These are phyloP conservation scores for Endoconidiophora laricicola DNA, from an alignment of 2,329 filamentous ascomycete genomes.

Conservation along the genomic window DNA sequence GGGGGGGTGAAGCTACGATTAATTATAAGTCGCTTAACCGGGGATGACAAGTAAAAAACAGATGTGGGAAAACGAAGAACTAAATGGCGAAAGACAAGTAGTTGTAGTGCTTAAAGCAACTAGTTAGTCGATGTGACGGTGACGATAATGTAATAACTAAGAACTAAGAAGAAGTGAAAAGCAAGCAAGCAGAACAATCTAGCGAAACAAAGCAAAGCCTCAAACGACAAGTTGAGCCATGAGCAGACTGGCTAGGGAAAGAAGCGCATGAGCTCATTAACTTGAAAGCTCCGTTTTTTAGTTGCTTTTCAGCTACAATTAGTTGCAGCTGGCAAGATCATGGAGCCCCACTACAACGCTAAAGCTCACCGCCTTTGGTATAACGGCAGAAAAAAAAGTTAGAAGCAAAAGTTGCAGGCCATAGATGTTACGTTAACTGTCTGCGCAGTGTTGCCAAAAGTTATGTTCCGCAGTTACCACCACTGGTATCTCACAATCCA, in stretches of 20 bases:
- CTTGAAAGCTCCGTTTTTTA: no score
- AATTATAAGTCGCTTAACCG: no score
- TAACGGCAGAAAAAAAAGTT: constrained; percentile 10
- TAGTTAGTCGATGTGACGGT: no score
- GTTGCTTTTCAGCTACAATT: no score
- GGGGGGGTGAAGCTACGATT: no score
- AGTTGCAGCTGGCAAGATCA: not conserved
- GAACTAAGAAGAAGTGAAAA: not conserved
- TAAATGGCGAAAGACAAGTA: no score
- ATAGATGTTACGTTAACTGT: not conserved
- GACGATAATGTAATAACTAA: no score
- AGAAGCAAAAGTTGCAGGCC: constrained; percentile 1
- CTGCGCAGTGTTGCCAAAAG: not conserved
- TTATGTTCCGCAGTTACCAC: not conserved
- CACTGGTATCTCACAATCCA: not conserved
- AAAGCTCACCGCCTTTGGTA: constrained; percentile 4
- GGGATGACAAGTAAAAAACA: no score
- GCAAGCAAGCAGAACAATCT: not conserved
- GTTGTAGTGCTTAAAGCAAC: no score
- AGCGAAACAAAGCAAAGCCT: not conserved
- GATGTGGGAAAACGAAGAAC: no score
- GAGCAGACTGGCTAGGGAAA: no score
- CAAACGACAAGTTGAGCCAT: not conserved
- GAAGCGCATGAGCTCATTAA: no score
- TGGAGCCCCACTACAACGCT: constrained; percentile 1